Percentiles rank a stretch among this genome's conserved stretches.
Evolutionary conservation across 176 grass and related monocot species (phyloP).

Genomic region (Microstegium vimineum): DNA sequence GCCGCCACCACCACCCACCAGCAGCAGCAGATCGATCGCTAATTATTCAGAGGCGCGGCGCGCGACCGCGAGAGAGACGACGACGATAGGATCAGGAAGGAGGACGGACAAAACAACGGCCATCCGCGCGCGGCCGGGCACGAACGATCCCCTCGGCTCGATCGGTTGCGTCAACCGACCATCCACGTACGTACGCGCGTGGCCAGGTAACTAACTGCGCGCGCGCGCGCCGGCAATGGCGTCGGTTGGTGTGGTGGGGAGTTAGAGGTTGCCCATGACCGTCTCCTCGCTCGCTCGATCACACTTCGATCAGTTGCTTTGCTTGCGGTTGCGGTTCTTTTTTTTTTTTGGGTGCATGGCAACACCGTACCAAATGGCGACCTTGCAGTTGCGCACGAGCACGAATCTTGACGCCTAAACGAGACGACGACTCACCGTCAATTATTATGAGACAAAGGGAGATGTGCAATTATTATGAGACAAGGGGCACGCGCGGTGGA

Average conservation of each 20-base stretch:
- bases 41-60: not conserved
- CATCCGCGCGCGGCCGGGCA: not conserved
- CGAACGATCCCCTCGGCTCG: not conserved
- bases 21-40: not conserved
- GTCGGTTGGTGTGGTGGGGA: slow-evolving; percentile 17
- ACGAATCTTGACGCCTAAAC: too few relatives aligned
- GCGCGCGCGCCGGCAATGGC: slow-evolving; percentile 2
- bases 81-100: too few relatives aligned
- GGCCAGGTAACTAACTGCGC: not conserved
- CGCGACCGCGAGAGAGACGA: not conserved
- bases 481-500: too few relatives aligned
- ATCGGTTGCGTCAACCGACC: not conserved
- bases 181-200: not conserved
- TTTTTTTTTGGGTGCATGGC: not conserved
- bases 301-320: not conserved
- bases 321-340: not conserved
- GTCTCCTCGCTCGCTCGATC: slow-evolving; percentile 6
- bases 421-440: too few relatives aligned
- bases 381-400: too few relatives aligned
- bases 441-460: too few relatives aligned
- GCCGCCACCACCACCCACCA: not conserved
- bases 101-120: not conserved
- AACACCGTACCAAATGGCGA: too few relatives aligned
- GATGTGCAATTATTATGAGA: too few relatives aligned
- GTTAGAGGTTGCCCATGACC: slow-evolving; percentile 45